Evolutionary conservation across 495 filamentous ascomycete species (phyloP), one percentile per base, ranked within the genome.

Genomic region (Friedmanniomyces endolithicus): DNA sequence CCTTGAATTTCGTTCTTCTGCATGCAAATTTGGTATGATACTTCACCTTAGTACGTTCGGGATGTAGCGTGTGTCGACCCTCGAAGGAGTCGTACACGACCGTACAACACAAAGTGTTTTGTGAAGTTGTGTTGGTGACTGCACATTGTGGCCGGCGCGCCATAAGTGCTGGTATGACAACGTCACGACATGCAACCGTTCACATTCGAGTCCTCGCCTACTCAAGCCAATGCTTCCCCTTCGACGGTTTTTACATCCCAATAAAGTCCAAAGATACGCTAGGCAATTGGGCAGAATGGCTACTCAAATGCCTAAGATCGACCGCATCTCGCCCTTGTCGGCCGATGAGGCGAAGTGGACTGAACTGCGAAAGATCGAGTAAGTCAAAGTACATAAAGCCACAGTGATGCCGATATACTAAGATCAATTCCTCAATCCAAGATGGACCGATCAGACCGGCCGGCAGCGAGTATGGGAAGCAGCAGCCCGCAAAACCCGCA

Each of bases 391-490:
- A 31, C 27, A 31, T 31, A 31, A n/a, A 9, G 4, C 27, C 9
- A 31, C 27, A 31, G 27, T 3, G 3, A 31, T 4, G 27, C 3
- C 4, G 27, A 4, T 31, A 9, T 4, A 9, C 27, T 31, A 31
- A 31, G 4, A 31, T 9, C 9, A 3, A 3, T 31, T 31, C 4
- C 27, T 31, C 27, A 9, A 31, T 31, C 9, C 3, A 31, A 31
- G 27, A 31, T 31, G 74, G 70, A 62, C 64, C 20, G 76, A 79
- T 66, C 73, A 78, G 54, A 59, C 64, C 22, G 75, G 75, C 65
- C 70, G 68, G 31, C 7, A 68, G 1, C 74, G 77, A 44, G 68
- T 71, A 34, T 80, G 77, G 77, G 77, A 80, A 57, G 71, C 71
- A 0, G 75, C 76, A 0, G 65, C 68, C 23, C 73, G 77, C 59